phyloP scores from a whole-genome alignment of 208 protist genomes.

The Trypanosoma scelopori region DNA sequence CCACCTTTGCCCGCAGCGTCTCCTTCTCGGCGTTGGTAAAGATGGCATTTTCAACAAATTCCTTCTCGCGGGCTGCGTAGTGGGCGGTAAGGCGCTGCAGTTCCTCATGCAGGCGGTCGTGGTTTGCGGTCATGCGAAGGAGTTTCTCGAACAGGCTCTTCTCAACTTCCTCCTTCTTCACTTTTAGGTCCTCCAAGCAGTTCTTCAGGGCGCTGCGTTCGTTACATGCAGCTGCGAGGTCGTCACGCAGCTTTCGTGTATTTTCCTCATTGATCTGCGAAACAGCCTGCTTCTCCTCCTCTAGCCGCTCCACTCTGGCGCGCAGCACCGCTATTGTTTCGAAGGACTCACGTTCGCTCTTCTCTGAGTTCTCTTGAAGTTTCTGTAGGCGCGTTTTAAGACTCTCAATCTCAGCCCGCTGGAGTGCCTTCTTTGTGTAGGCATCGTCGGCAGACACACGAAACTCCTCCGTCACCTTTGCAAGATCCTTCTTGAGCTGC shows the following conservation, averaged over 20 bases:
- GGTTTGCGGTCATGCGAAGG: slow-evolving; percentile 69
- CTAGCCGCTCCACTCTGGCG: slow-evolving; percentile 48
- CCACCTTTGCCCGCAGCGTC: slow-evolving; percentile 56
- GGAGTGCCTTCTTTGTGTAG: slow-evolving; percentile 67
- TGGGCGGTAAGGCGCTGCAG: slow-evolving; percentile 36
- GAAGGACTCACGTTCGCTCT: slow-evolving; percentile 70
- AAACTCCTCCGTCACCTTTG: slow-evolving; percentile 47
- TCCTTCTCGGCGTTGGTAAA: slow-evolving; percentile 79
- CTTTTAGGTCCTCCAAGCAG: slow-evolving; percentile 36
- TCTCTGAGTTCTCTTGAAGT: slow-evolving; percentile 72
- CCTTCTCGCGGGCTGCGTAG: slow-evolving; percentile 59
- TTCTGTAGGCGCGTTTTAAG: slow-evolving; percentile 69
- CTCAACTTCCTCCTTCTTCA: slow-evolving; percentile 41
- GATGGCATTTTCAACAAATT: slow-evolving; percentile 75
- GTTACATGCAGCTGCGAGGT: slow-evolving; percentile 24
- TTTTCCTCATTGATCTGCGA: slow-evolving; percentile 31
- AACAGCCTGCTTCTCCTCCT: slow-evolving; percentile 34
- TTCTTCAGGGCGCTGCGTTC: slow-evolving; percentile 30
- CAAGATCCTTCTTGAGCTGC: slow-evolving; percentile 69
- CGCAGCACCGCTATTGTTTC: slow-evolving; percentile 75
- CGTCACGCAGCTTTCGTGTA: slow-evolving; percentile 26
- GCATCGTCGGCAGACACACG: slow-evolving; percentile 44
- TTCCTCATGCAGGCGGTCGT: slow-evolving; percentile 60
- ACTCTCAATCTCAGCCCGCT: slow-evolving; percentile 76
- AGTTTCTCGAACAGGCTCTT: slow-evolving; percentile 74